Base-by-base conservation (phyloP, 805 yeast species). In the Clavispora santaluciae region DNA sequence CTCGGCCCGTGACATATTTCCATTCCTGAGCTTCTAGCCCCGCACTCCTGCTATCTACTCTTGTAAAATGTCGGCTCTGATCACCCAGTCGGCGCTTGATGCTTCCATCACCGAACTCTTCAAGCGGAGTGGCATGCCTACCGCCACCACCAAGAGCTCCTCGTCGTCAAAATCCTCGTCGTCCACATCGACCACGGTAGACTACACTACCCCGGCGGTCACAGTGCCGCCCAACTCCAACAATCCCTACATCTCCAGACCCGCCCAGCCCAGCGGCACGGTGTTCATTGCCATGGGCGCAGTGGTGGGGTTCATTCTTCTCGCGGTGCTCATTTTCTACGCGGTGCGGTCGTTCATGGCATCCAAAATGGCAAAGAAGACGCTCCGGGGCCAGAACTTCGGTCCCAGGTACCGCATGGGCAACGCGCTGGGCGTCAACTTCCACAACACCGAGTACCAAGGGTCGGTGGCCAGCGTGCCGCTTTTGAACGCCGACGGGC, bases 261-360 rank as follows among this genome's bases (percentile, higher is more conserved):
- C 79, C 5, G 55, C 55, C 16, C 68, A 71, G 35, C 86, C 89
- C 1, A 72, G 76, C 35, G 95, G 95, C 1, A 83, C 93, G 1
- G 89, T 88, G 2, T 87, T 86, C 62, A 87, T 88, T 38, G 83
- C 86, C 0, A 83, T 86, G 33, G 95, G 95, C 1, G 68, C 83
- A 9, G 69, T 81, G 28, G 78, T 81, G 4, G 86, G 81, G 0
- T 79, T 78, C 28, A 63, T 84, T 4, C 60, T 81, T 16, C 46
- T 81, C 3, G 71, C 70, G 1, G 68, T 83, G 29, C 48, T 75
- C 9, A 48, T 70, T 11, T 81, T 83, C 75, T 76, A 82, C 49
- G 52, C 74, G 17, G 57, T 75, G 18, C 64, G 70, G 31, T 73
- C 76, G 11, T 46, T 72, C 23, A 53, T 63, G 11, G 78, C 87